Base-by-base conservation (phyloP, 1,284 basidiomycete genomes). In the Marasmius oreades region DNA sequence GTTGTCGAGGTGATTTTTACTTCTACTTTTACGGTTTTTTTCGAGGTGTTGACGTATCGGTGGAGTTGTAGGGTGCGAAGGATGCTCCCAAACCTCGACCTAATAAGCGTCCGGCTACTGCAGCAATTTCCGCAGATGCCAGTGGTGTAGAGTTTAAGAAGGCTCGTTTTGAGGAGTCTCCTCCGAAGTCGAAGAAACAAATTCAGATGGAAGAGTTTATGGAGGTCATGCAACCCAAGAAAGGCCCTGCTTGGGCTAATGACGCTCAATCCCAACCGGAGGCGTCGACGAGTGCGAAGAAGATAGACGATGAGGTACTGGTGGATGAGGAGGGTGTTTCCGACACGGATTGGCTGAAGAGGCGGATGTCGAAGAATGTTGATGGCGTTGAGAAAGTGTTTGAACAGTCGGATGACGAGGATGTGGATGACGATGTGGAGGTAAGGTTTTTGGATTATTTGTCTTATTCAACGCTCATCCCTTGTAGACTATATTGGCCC, bases 331-430 rank as follows among this genome's bases (percentile, higher is more conserved):
- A 72, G 51, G 68, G 64, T 16, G 63, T 74, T 56, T 86, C 86
- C 1, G 89, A 90, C 64, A 64, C 90, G 61, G 90, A 93, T 55
- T 90, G 87, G 91, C 84, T 88, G 82, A 81, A 71, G 70, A 80
- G 73, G 63, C 81, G 82, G 63, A 86, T 87, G 77, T 82, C 77
- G 53, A 71, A 76, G 20, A 72, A 71, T 44, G 70, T 80, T 47
- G 77, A 82, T 56, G 66, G 62, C 0, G 69, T 67, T 1, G 79
- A 80, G 51, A 82, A 79, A 61, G 78, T 60, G 0, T 86, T 83
- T 60, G 78, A 84, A 60, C 84, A 86, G 62, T 81, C 80, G 1
- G 84, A 85, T 52, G 79, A 81, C 24, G 84, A 84, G 46, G 71
- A 73, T 18, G 68, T 65, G 23, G 61, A 46, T 52, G 33, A 23